phyloP scores from a whole-genome alignment of 306 rosid species.

The Morella rubra region DNA sequence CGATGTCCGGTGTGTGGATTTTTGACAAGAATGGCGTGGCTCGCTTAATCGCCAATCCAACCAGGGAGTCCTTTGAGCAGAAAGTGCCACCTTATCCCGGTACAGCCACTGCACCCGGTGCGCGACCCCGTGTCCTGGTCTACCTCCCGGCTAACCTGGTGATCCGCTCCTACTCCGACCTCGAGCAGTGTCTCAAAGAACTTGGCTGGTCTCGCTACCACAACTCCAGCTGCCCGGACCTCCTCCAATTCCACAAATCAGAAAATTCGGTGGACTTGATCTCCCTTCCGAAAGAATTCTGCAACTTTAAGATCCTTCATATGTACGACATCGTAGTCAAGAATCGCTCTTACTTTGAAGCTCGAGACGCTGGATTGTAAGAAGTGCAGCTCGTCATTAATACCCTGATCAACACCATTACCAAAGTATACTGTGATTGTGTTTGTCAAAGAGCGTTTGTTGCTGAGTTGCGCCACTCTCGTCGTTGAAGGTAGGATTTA shows the following conservation, averaged over 20 bases:
- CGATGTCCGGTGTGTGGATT: conserved; percentile 95
- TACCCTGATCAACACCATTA: background rate
- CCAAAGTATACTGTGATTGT: background rate
- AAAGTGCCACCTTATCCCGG: conserved; percentile 46
- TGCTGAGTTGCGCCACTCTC: background rate
- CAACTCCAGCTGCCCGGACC: conserved; percentile 33
- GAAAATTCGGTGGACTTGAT: conserved; percentile 59
- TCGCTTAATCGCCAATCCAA: conserved; percentile 68
- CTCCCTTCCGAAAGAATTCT: conserved; percentile 56
- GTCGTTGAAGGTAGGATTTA: background rate
- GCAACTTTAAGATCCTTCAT: conserved; percentile 54
- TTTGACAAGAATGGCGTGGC: conserved; percentile 88
- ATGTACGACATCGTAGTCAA: conserved; percentile 79
- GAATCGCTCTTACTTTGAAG: conserved; percentile 69
- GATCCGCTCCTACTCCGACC: conserved; percentile 58
- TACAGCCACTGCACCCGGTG: conserved; percentile 85
- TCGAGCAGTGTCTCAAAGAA: conserved; percentile 62
- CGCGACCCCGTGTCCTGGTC: conserved; percentile 65
- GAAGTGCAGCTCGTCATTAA: background rate
- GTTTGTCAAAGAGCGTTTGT: background rate
- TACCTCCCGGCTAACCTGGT: conserved; percentile 66
- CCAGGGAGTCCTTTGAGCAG: conserved; percentile 75
- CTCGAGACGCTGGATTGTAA: conserved; percentile 46
- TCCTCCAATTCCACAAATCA: conserved; percentile 81
- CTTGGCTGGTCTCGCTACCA: conserved; percentile 82